A percentile compares a stretch with the other conserved stretches of the same genome.
phyloP scores from a whole-genome alignment of 805 yeast genomes.

The Grigorovia jiainica region DNA sequence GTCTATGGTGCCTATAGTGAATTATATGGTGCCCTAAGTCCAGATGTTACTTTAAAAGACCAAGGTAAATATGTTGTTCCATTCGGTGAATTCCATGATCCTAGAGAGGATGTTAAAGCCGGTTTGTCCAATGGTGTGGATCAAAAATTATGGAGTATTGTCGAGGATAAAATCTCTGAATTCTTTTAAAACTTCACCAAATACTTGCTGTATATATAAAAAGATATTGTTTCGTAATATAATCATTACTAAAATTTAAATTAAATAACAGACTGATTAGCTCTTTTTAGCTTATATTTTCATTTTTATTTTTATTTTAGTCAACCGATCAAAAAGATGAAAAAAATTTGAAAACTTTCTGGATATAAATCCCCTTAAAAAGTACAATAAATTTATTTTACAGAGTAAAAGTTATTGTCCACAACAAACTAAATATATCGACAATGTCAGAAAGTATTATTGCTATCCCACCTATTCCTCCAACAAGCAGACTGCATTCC shows the following conservation, averaged over 20 bases:
- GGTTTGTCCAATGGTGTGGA: background rate
- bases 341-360: too few species aligned
- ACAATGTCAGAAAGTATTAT: background rate
- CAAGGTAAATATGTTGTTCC: conserved; percentile 30
- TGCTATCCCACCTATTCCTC: conserved; percentile 24
- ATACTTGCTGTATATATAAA: too few species aligned
- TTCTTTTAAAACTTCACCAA: too few species aligned
- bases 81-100: conserved; percentile 26
- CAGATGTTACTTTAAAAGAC: conserved; percentile 21
- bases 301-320: too few species aligned
- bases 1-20: conserved; percentile 32
- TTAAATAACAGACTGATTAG: too few species aligned
- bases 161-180: conserved; percentile 7
- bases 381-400: too few species aligned
- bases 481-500: conserved; percentile 6
- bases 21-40: conserved; percentile 30
- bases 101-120: conserved; percentile 19
- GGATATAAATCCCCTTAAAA: too few species aligned
- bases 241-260: too few species aligned
- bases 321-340: too few species aligned
- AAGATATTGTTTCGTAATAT: too few species aligned
- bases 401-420: too few species aligned
- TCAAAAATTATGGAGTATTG: background rate
- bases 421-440: background rate
- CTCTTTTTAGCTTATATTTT: too few species aligned